phyloP scores from a whole-genome alignment of 2,329 filamentous ascomycete genomes.

The Botrytis tulipae region DNA sequence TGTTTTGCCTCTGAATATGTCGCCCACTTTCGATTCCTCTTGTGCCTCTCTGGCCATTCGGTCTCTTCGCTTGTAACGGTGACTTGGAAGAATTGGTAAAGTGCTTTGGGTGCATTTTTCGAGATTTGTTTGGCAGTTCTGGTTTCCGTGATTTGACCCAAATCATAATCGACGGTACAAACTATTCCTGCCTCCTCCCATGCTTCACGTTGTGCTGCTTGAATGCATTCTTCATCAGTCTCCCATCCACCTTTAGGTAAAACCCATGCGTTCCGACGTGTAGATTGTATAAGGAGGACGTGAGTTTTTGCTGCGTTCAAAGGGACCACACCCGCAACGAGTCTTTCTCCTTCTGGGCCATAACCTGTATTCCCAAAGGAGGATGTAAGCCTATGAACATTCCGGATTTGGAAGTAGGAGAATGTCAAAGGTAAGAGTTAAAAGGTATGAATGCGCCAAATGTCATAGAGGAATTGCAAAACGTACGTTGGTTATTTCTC shows the following conservation, averaged over 20 bases:
- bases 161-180: slow-evolving; percentile 78
- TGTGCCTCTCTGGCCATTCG: slow-evolving; percentile 92
- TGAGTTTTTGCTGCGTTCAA: slow-evolving; percentile 81
- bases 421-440: background rate
- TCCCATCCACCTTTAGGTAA: slow-evolving; percentile 98
- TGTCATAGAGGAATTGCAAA: slow-evolving; percentile 23
- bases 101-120: slow-evolving; percentile 58
- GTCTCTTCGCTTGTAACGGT: slow-evolving; percentile 81
- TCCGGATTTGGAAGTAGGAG: slow-evolving; percentile 4
- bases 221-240: slow-evolving; percentile 81
- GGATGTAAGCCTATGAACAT: slow-evolving; percentile 34
- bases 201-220: slow-evolving; percentile 85
- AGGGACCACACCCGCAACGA: slow-evolving; percentile 92
- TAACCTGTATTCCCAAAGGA: slow-evolving; percentile 64
- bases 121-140: slow-evolving; percentile 73
- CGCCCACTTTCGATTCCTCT: slow-evolving; percentile 88
- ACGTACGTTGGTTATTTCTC: slow-evolving; percentile 79
- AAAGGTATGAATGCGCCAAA: slow-evolving; percentile 8
- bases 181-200: slow-evolving; percentile 98
- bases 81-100: slow-evolving; percentile 83
- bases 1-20: slow-evolving; percentile 78
- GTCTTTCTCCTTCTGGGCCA: slow-evolving; percentile 84
- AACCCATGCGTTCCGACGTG: slow-evolving; percentile 88
- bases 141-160: slow-evolving; percentile 83
- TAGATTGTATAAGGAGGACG: slow-evolving; percentile 92